phyloP scores from a whole-genome alignment of 2,329 filamentous ascomycete species.

The Claviceps purpurea region DNA sequence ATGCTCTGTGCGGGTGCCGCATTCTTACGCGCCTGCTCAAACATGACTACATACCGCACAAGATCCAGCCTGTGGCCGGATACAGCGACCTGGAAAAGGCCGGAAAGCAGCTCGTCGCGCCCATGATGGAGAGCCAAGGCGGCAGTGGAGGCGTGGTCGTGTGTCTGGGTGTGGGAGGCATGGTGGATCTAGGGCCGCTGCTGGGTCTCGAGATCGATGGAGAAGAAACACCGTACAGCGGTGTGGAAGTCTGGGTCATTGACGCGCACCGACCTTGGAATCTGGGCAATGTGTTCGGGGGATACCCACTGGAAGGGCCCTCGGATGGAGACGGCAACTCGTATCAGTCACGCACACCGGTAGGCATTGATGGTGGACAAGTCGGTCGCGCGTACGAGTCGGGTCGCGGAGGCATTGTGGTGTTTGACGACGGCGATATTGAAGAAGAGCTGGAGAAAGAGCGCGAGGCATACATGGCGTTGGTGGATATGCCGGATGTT shows the following conservation, averaged over 20 bases:
- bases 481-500: constrained; percentile 82
- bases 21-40: constrained; percentile 90
- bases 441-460: constrained; percentile 66
- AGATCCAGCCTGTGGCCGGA: constrained; percentile 87
- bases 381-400: constrained; percentile 60
- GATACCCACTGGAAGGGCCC: constrained; percentile 43
- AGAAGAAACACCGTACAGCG: constrained; percentile 55
- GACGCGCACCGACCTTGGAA: constrained; percentile 93
- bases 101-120: constrained; percentile 64
- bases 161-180: constrained; percentile 82
- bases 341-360: constrained; percentile 38
- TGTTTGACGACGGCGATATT: constrained; percentile 94
- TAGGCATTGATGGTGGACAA: constrained; percentile 59
- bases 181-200: constrained; percentile 73
- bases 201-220: constrained; percentile 56
- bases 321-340: constrained; percentile 29
- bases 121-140: constrained; percentile 75
- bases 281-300: constrained; percentile 81
- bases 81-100: constrained; percentile 79
- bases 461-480: constrained; percentile 68
- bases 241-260: constrained; percentile 91
- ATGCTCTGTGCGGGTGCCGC: constrained; percentile 87
- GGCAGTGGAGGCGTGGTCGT: constrained; percentile 81
- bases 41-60: constrained; percentile 94
- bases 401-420: constrained; percentile 75